These are phyloP conservation scores for Tolypocladium ovalisporum DNA, from an alignment of 2,329 filamentous ascomycete genomes.

Conservation along the genomic window DNA sequence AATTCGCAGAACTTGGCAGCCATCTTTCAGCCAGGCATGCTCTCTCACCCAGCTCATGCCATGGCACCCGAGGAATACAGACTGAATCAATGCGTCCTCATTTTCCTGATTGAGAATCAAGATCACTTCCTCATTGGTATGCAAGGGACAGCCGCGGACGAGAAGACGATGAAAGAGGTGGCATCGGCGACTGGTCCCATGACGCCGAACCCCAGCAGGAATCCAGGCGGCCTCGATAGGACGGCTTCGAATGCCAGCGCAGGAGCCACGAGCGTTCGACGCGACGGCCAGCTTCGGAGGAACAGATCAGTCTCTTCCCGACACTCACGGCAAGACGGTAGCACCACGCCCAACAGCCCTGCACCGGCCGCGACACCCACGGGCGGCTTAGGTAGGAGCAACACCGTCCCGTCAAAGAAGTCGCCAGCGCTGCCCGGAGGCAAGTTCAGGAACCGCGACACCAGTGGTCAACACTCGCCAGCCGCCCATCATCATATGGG, in stretches of 20 bases:
- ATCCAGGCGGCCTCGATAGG: slow-evolving; percentile 36
- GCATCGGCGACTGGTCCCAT: slow-evolving; percentile 43
- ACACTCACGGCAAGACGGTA: slow-evolving; percentile 65
- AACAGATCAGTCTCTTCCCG: slow-evolving; percentile 92
- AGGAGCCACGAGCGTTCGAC: slow-evolving; percentile 75
- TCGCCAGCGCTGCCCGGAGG: slow-evolving; percentile 61
- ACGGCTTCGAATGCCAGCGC: slow-evolving; percentile 84
- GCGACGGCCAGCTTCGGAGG: slow-evolving; percentile 67
- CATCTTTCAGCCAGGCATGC: slow-evolving; percentile 93
- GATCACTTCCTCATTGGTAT: slow-evolving; percentile 98
- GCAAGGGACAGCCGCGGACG: slow-evolving; percentile 96
- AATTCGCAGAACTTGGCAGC: slow-evolving; percentile 87
- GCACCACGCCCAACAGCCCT: slow-evolving; percentile 59
- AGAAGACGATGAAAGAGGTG: slow-evolving; percentile 55
- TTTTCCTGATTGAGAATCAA: slow-evolving; percentile 97
- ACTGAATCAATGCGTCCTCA: slow-evolving; percentile 90
- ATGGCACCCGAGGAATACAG: slow-evolving; percentile 94
- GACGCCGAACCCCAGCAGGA: slow-evolving; percentile 40
- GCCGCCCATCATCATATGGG: slow-evolving; percentile 23
- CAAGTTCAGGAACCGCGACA: slow-evolving; percentile 44
- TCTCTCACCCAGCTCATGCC: slow-evolving; percentile 87
- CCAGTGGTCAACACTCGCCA: slow-evolving; percentile 17
- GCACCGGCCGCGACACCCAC: slow-evolving; percentile 42
- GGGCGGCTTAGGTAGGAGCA: slow-evolving; percentile 55
- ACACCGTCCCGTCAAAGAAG: slow-evolving; percentile 86